phyloP scores from a whole-genome alignment of 495 filamentous ascomycete genomes.

The Penicillium riverlandense region DNA sequence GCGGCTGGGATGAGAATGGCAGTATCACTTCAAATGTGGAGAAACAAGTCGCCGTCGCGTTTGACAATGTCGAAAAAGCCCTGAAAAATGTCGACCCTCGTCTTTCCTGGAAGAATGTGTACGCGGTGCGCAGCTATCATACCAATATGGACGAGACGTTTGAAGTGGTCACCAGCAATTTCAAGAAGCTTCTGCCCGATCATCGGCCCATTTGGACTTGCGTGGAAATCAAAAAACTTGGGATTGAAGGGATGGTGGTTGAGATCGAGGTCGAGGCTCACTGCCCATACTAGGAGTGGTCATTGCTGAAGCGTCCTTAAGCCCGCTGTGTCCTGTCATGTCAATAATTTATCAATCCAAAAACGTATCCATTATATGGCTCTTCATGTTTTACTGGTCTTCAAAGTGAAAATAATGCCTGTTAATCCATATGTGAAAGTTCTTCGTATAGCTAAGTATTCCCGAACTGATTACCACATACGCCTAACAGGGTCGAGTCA shows the following conservation, averaged over 20 bases:
- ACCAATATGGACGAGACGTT: conserved; percentile 7
- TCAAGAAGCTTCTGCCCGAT: conserved; percentile 3
- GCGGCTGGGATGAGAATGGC: conserved; percentile 7
- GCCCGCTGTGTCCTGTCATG: background rate
- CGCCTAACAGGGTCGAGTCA: no score
- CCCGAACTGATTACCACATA: no score
- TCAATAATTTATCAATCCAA: background rate
- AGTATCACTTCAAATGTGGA: conserved; percentile 2
- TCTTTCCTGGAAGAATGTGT: conserved; percentile 9
- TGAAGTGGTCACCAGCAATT: conserved; percentile 9
- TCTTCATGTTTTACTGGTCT: no score
- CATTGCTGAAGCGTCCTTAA: no score
- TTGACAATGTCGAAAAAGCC: conserved; percentile 5
- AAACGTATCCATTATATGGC: no score
- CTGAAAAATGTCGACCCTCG: conserved; percentile 6
- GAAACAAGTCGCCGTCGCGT: conserved; percentile 7
- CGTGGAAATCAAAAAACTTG: conserved; percentile 9
- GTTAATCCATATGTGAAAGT: no score
- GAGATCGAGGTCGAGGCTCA: conserved; percentile 9
- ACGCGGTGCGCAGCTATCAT: conserved; percentile 10
- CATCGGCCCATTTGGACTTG: conserved; percentile 11
- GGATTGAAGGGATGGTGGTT: conserved; percentile 8
- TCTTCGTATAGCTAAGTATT: no score
- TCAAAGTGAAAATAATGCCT: no score
- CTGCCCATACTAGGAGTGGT: conserved; percentile 1